phyloP scores from a whole-genome alignment of 2,329 filamentous ascomycete species.

The Chrysosphaeria jannelii region DNA sequence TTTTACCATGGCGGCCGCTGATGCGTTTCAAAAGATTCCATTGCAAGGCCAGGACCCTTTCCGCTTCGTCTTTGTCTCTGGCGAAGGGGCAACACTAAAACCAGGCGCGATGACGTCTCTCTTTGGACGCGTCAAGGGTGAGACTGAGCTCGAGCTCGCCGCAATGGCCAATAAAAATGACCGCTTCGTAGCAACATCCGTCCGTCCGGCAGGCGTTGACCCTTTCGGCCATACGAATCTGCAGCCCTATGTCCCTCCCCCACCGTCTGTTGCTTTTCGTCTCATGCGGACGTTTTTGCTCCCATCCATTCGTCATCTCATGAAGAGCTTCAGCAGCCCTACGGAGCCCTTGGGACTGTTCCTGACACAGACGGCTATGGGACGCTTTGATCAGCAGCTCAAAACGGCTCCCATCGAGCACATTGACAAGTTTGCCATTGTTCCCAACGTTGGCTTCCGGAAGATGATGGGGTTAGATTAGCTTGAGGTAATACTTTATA shows the following conservation, averaged over 20 bases:
- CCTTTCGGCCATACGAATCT: constrained; percentile 11
- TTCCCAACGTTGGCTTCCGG: no score
- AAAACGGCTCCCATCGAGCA: no score
- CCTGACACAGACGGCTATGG: constrained; percentile 15
- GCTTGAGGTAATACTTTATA: no score
- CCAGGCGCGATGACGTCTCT: constrained; percentile 23
- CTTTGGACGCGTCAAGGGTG: constrained; percentile 35
- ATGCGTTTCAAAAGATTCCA: constrained; percentile 2
- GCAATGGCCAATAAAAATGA: constrained; percentile 18
- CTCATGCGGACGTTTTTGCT: constrained; percentile 5
- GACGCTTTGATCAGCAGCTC: constrained; percentile 7
- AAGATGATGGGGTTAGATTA: no score
- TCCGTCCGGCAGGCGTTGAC: constrained; percentile 31
- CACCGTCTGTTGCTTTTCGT: constrained; percentile 1
- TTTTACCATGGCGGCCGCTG: constrained; percentile 21
- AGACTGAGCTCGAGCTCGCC: constrained; percentile 28
- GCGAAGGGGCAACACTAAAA: constrained; percentile 24
- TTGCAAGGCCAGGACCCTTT: constrained; percentile 15
- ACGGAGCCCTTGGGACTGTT: constrained; percentile 15
- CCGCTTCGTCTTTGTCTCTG: constrained; percentile 43
- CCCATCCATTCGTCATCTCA: constrained; percentile 5
- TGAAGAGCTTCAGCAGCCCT: constrained; percentile 10
- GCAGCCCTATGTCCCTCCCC: constrained; percentile 12
- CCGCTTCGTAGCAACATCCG: constrained; percentile 19
- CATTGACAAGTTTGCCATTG: no score